These are phyloP conservation scores for Fusarium sp. DNA, from an alignment of 2,329 filamentous ascomycete species.

Conservation along the genomic window DNA sequence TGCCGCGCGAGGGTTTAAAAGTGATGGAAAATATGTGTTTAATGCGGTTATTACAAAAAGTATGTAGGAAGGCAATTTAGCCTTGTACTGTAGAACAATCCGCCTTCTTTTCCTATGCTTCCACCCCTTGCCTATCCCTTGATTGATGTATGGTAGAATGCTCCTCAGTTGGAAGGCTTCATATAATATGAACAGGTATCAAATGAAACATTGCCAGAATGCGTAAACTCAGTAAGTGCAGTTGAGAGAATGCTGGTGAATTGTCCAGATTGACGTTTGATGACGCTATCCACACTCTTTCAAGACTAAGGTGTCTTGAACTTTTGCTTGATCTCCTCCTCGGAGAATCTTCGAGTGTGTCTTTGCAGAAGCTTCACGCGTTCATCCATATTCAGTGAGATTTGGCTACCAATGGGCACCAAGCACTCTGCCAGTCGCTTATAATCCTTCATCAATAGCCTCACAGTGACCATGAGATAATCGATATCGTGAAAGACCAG, in stretches of 20 bases:
- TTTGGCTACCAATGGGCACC: slow-evolving; percentile 80
- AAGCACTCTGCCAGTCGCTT: slow-evolving; percentile 75
- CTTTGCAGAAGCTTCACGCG: slow-evolving; percentile 36
- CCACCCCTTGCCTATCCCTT: neutral
- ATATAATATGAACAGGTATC: neutral
- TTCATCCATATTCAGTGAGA: slow-evolving; percentile 69
- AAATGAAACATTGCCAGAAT: neutral
- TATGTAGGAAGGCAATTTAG: neutral
- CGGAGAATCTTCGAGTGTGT: slow-evolving; percentile 41
- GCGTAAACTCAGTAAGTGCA: neutral
- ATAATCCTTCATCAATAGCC: slow-evolving; percentile 78
- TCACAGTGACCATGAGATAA: slow-evolving; percentile 80
- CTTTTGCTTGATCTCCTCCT: slow-evolving; percentile 42
- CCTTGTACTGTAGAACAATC: neutral
- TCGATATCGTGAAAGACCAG: slow-evolving; percentile 86
- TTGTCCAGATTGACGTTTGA: neutral
- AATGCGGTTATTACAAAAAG: neutral
- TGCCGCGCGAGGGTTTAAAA: neutral
- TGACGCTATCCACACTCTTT: neutral
- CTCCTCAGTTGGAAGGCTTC: neutral
- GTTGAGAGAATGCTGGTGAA: neutral
- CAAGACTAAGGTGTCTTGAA: slow-evolving; percentile 24
- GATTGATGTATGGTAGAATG: neutral
- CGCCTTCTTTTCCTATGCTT: neutral
- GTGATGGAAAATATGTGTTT: neutral